Evolutionary conservation across 257 asterid species (phyloP), one percentile per base, ranked within the genome.

Genomic region (Primulina eburnea): DNA sequence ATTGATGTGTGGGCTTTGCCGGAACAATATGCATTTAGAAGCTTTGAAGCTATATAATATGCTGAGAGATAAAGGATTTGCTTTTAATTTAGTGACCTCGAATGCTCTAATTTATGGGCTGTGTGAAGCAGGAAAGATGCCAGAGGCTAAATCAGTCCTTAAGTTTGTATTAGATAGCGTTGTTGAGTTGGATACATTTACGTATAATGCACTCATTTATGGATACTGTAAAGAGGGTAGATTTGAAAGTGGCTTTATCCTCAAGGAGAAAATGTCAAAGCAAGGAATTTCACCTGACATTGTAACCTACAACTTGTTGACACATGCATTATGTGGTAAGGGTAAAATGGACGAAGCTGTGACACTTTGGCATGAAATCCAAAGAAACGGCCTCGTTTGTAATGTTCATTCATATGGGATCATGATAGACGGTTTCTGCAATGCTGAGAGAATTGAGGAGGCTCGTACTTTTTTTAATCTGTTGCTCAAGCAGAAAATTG

Each of bases 21-120:
- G 79, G 77, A 79, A 79, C 34, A 73, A 75, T 37, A 92, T 83
- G 71, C 91, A 84, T 77, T 84, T 85, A 61, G 86, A 87, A 67
- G 98, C 96, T 60, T 53, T 92, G 53, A 82, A 84, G 53, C 83
- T 92, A 38, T 88, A 85, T 82, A 58, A 70, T 76, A 52, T 67
- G 76, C 86, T 92, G 66, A 78, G 75, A 69, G 77, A 71, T 68
- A 86, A 76, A 61, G 95, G 95, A 57, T 61, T 87, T 73, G 77
- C 75, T 12, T 79, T 81, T 62, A 92, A 85, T 82, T 84, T 84
- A 33, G 73, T 84, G 61, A 85, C 97, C 75, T 86, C 87, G 71
- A 92, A 90, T 71, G 89, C 97, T 70, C 95, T 92, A 73, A 76
- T 92, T 81, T 82, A 82, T 20, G 92, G 95, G 47, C 83, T 90